Percentiles rank a stretch among this genome's conserved stretches.
These are phyloP conservation scores for Leptographium flavum DNA, from an alignment of 2,329 filamentous ascomycete species.

Conservation along the genomic window DNA sequence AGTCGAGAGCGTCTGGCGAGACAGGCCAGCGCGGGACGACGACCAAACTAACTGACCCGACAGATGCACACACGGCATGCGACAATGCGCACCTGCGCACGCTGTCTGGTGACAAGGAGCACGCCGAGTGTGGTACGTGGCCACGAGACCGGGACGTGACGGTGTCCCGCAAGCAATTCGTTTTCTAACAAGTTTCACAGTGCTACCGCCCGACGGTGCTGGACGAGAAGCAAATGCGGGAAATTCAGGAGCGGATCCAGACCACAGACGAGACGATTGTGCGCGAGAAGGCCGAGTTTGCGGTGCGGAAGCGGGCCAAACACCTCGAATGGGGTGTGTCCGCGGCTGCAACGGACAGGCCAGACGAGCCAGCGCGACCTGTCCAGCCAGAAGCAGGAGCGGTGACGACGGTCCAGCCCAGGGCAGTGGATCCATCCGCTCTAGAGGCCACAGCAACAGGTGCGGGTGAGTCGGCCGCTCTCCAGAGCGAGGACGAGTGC, in stretches of 20 bases:
- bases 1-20: background rate
- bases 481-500: too few relatives aligned
- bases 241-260: conserved; percentile 55
- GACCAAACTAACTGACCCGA: conserved; percentile 13
- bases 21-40: background rate
- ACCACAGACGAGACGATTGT: conserved; percentile 50
- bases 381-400: background rate
- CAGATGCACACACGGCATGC: conserved; percentile 65
- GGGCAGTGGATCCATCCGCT: too few relatives aligned
- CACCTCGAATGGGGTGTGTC: conserved; percentile 22
- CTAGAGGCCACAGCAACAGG: too few relatives aligned
- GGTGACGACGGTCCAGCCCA: too few relatives aligned
- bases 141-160: too few relatives aligned
- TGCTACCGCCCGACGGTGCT: conserved; percentile 79
- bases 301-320: conserved; percentile 29
- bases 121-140: conserved; percentile 59
- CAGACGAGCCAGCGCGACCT: background rate
- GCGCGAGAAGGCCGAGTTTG: conserved; percentile 50
- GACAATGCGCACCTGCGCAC: conserved; percentile 56
- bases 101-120: conserved; percentile 57
- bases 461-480: too few relatives aligned
- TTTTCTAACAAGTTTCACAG: conserved; percentile 26
- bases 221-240: conserved; percentile 51
- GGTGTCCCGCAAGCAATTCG: background rate
- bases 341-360: background rate